A percentile compares a stretch with the other conserved stretches of the same genome.
Conservation (phyloP, 768 basidiomycete species). For the Naganishia antarctica region DNA sequence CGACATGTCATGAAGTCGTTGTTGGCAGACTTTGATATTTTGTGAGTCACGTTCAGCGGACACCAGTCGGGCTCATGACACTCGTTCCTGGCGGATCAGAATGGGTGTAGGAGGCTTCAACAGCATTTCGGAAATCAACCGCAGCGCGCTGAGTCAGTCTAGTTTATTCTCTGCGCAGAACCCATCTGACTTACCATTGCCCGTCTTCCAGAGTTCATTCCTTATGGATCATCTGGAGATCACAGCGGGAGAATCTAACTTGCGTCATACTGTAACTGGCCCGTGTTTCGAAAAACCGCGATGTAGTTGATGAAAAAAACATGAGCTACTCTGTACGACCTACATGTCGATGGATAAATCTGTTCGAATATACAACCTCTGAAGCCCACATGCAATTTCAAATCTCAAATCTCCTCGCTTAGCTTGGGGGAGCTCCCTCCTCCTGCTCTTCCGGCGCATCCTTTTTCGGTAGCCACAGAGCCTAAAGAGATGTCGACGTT, state of each 20-base stretch:
- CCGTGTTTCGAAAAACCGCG: too few relatives aligned
- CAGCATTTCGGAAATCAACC: constrained; percentile 19
- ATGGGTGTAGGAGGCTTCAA: constrained; percentile 17
- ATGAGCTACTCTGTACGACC: too few relatives aligned
- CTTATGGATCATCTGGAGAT: constrained; percentile 13
- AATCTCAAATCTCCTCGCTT: neutral
- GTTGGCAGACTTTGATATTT: constrained; percentile 52
- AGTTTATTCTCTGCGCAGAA: too few relatives aligned
- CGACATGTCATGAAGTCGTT: constrained; percentile 67
- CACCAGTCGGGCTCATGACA: neutral
- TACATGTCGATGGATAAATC: neutral
- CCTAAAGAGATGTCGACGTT: constrained; percentile 47
- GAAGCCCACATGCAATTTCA: neutral
- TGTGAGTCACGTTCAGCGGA: neutral
- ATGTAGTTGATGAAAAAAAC: too few relatives aligned
- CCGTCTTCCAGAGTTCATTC: constrained; percentile 21
- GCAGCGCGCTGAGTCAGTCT: constrained; percentile 11
- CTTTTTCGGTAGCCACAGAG: constrained; percentile 65
- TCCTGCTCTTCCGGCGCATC: constrained; percentile 32
- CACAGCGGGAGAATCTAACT: neutral
- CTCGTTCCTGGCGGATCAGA: neutral
- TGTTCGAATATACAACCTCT: neutral
- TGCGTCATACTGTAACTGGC: neutral
- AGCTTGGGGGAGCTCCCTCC: constrained; percentile 24
- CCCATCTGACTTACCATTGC: too few relatives aligned